Evolutionary conservation across 768 basidiomycete genomes (phyloP).

Genomic region (Saitozyma podzolica): DNA sequence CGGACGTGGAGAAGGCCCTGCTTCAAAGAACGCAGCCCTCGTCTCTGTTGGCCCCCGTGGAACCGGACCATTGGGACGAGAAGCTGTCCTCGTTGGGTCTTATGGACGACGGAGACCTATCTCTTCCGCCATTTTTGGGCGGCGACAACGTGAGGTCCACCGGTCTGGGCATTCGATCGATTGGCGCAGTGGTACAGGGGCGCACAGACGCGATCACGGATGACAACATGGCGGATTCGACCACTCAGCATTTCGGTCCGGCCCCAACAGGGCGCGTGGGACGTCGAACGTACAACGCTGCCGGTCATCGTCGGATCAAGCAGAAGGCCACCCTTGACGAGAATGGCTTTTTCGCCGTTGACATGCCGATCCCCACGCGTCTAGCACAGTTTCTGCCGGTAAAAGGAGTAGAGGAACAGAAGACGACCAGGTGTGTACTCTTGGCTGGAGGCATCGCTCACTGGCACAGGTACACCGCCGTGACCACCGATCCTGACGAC

Average conservation of each 20-base stretch:
- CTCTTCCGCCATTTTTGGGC: constrained; percentile 22
- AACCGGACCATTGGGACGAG: constrained; percentile 10
- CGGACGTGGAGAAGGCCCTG: constrained; percentile 33
- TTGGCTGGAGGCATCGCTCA: constrained; percentile 64
- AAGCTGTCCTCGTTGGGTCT: constrained; percentile 20
- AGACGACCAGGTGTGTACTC: constrained; percentile 31
- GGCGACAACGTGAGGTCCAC: too few species aligned
- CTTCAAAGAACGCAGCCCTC: not conserved
- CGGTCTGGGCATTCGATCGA: not conserved
- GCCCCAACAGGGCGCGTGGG: constrained; percentile 47
- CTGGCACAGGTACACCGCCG: constrained; percentile 77
- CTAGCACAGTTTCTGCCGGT: constrained; percentile 47
- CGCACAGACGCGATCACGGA: not conserved
- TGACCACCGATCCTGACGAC: constrained; percentile 90
- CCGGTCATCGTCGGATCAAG: constrained; percentile 39
- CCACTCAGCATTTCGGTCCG: constrained; percentile 49
- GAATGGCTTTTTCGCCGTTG: constrained; percentile 46
- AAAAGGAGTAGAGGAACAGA: constrained; percentile 48
- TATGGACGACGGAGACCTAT: constrained; percentile 29
- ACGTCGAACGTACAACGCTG: constrained; percentile 40
- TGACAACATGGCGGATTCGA: constrained; percentile 5
- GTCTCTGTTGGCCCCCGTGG: too few species aligned
- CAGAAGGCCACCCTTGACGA: constrained; percentile 47
- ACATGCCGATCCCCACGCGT: constrained; percentile 48
- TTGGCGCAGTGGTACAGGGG: not conserved